These are phyloP conservation scores for Fraxinus sp. DNA, from an alignment of 305 asterid genomes.

Conservation along the genomic window DNA sequence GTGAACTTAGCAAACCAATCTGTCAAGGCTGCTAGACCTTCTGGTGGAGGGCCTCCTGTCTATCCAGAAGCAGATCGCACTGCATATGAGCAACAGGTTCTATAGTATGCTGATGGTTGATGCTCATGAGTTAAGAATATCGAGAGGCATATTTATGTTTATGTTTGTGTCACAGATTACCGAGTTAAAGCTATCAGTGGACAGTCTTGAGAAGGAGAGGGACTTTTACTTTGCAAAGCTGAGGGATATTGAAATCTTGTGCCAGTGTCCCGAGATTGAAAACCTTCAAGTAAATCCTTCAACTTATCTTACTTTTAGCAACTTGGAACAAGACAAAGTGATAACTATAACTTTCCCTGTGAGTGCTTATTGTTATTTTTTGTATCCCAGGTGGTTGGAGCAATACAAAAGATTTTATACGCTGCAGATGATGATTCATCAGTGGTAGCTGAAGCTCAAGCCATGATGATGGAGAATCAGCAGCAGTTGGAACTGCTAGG, in stretches of 20 bases:
- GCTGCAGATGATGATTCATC: conserved; percentile 71
- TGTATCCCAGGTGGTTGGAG: conserved; percentile 57
- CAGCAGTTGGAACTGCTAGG: conserved; percentile 36
- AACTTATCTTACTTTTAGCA: not conserved
- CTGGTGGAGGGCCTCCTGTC: conserved; percentile 60
- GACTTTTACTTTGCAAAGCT: conserved; percentile 86
- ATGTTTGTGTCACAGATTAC: conserved; percentile 56
- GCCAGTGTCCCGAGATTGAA: conserved; percentile 73
- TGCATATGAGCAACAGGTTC: conserved; percentile 67
- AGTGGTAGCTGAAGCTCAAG: conserved; percentile 71
- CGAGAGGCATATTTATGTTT: conserved; percentile 15
- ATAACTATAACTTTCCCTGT: not conserved
- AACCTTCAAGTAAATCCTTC: conserved; percentile 48
- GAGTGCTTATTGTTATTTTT: not conserved
- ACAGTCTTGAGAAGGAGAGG: conserved; percentile 85
- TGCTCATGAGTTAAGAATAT: not conserved
- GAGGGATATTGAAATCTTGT: conserved; percentile 80
- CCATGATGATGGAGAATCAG: conserved; percentile 48
- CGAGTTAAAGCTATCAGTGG: conserved; percentile 74
- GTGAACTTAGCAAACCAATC: conserved; percentile 41
- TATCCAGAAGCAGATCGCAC: conserved; percentile 55
- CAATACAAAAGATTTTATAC: conserved; percentile 63
- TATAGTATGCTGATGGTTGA: conserved; percentile 1
- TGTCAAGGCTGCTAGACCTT: conserved; percentile 62
- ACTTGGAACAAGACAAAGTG: not conserved